Conservation (phyloP, 23 red algal species). For the Cyanidioschyzon merolae region DNA sequence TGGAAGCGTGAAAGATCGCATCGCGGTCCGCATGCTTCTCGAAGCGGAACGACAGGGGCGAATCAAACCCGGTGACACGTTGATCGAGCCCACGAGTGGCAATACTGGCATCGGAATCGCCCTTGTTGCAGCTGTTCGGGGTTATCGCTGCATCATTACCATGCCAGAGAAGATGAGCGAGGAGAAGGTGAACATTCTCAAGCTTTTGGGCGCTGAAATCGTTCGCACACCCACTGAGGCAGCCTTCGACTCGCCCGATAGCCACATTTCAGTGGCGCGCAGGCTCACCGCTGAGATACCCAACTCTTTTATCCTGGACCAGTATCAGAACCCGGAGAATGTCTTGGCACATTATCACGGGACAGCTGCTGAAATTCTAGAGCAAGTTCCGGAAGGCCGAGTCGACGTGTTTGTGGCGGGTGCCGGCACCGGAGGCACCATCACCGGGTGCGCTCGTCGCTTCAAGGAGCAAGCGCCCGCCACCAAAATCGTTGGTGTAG, state of each 20-base stretch:
- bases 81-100: constrained; percentile 41
- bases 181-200: constrained; percentile 35
- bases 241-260: constrained; percentile 31
- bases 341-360: constrained; percentile 29
- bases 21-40: constrained; percentile 30
- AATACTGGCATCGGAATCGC: constrained; percentile 49
- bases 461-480: constrained; percentile 1
- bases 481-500: constrained; percentile 27
- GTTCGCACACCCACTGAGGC: constrained; percentile 38
- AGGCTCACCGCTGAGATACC: constrained; percentile 19
- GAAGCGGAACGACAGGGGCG: constrained; percentile 24
- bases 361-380: constrained; percentile 29
- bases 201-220: constrained; percentile 34
- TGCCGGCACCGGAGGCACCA: constrained; percentile 38
- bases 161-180: constrained; percentile 48
- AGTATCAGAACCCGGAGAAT: constrained; percentile 21
- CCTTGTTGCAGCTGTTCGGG: constrained; percentile 31
- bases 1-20: constrained; percentile 41
- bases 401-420: constrained; percentile 38
- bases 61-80: constrained; percentile 33
- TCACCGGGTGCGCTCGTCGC: constrained; percentile 27
- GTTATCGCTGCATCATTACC: constrained; percentile 38
- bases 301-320: constrained; percentile 38
- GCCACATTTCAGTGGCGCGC: constrained; percentile 26
- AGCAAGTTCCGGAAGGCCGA: constrained; percentile 7